Conservation (phyloP, 1,284 basidiomycete genomes). For the Wolfiporia cocos region DNA sequence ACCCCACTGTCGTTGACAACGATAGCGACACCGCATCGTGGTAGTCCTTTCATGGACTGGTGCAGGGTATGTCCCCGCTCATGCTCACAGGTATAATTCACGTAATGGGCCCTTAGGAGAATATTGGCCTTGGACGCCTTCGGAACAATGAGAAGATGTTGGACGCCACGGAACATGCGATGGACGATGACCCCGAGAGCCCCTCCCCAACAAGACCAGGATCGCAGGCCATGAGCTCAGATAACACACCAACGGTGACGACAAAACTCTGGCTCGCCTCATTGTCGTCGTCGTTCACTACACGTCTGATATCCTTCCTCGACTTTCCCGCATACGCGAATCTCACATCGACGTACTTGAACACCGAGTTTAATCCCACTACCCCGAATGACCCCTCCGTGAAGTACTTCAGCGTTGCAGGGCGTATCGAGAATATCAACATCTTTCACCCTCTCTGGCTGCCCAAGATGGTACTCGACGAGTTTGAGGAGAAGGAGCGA, state of each 20-base stretch:
- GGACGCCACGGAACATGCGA: too few relatives aligned
- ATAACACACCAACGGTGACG: too few relatives aligned
- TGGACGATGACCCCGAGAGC: too few relatives aligned
- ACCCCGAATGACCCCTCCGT: slow-evolving; percentile 85
- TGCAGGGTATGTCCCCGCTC: slow-evolving; percentile 57
- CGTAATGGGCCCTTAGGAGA: slow-evolving; percentile 44
- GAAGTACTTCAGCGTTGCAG: slow-evolving; percentile 90
- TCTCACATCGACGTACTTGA: slow-evolving; percentile 83
- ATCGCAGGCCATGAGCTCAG: too few relatives aligned
- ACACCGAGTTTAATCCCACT: slow-evolving; percentile 84
- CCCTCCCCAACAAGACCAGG: too few relatives aligned
- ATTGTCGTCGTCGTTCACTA: slow-evolving; percentile 79
- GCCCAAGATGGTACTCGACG: slow-evolving; percentile 91
- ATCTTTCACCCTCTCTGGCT: slow-evolving; percentile 97
- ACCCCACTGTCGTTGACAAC: slow-evolving; percentile 85
- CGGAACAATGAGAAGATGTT: slow-evolving; percentile 31
- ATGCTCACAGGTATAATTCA: not conserved
- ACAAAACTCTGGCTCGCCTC: slow-evolving; percentile 43
- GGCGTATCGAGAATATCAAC: slow-evolving; percentile 65
- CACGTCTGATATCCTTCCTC: slow-evolving; percentile 84
- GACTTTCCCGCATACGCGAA: slow-evolving; percentile 98
- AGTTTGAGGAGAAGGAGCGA: slow-evolving; percentile 54
- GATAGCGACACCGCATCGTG: slow-evolving; percentile 91
- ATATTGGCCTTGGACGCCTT: slow-evolving; percentile 78
- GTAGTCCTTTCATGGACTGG: slow-evolving; percentile 99